Conservation (phyloP, 2,329 filamentous ascomycete species). For the Penicillium capsulatum region DNA sequence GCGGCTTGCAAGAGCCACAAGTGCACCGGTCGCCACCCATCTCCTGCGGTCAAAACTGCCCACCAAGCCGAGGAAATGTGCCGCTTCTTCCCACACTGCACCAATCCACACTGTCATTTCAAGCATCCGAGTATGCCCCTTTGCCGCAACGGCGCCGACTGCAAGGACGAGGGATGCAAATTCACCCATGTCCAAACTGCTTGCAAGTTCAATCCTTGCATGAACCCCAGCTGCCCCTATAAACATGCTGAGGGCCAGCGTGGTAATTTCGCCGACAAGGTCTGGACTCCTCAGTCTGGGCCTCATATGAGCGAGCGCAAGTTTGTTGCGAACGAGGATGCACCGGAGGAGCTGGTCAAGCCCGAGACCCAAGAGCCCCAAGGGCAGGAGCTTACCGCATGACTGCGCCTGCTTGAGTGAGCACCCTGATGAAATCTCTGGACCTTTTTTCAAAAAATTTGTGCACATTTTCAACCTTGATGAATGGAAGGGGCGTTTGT, state of each 20-base stretch:
- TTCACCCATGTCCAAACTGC: conserved; percentile 81
- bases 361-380: conserved; percentile 42
- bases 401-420: conserved; percentile 23
- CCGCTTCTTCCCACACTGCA: conserved; percentile 87
- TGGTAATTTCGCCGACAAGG: conserved; percentile 79
- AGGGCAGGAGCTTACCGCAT: conserved; percentile 32
- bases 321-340: conserved; percentile 66
- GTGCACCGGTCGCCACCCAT: conserved; percentile 87
- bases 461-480: conserved; percentile 27
- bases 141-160: conserved; percentile 88
- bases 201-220: conserved; percentile 89
- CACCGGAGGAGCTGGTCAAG: conserved; percentile 67
- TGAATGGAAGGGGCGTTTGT: conserved; percentile 26
- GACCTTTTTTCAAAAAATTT: too few species aligned
- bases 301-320: conserved; percentile 82
- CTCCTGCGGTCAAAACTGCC: conserved; percentile 72
- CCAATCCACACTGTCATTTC: conserved; percentile 82
- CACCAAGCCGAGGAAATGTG: conserved; percentile 83
- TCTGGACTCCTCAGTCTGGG: conserved; percentile 67
- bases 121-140: conserved; percentile 80
- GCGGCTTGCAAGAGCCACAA: conserved; percentile 94
- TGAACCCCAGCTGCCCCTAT: conserved; percentile 82
- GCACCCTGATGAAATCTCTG: conserved; percentile 6
- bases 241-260: conserved; percentile 90
- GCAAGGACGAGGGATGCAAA: conserved; percentile 74